A percentile compares a stretch with the other conserved stretches of the same genome.
phyloP scores from a whole-genome alignment of 306 rosid genomes.

The Cucurbita pepo region DNA sequence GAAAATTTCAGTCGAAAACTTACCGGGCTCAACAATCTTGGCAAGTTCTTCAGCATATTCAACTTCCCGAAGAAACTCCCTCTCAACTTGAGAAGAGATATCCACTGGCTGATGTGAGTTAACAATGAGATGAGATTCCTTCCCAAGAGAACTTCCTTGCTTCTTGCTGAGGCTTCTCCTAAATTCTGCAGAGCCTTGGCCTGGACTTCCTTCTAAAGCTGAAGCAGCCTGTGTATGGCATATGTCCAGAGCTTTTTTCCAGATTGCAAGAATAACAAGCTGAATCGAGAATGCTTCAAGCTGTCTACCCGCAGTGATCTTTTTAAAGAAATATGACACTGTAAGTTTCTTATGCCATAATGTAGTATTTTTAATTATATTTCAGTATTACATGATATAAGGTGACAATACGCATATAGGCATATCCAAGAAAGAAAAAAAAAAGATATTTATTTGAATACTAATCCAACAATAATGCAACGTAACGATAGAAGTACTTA shows the following conservation, averaged over 20 bases:
- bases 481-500: background rate
- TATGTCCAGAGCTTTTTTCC: constrained; percentile 95
- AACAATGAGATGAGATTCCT: constrained; percentile 35
- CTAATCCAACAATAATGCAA: background rate
- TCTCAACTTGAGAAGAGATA: constrained; percentile 53
- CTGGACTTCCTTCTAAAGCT: constrained; percentile 95
- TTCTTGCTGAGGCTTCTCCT: constrained; percentile 54
- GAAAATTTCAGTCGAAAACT: constrained; percentile 6
- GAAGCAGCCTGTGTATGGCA: constrained; percentile 99
- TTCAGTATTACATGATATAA: background rate
- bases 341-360: background rate
- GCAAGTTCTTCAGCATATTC: constrained; percentile 90
- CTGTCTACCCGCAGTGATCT: constrained; percentile 55
- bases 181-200: constrained; percentile 51
- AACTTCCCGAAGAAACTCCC: constrained; percentile 68
- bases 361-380: background rate
- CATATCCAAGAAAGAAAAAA: background rate
- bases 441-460: background rate
- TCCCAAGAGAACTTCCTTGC: constrained; percentile 34
- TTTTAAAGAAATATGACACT: background rate
- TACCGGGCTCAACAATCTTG: constrained; percentile 79
- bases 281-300: constrained; percentile 90
- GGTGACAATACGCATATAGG: background rate
- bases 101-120: constrained; percentile 38
- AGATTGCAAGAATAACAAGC: constrained; percentile 95